Base-by-base conservation (phyloP, 2,329 filamentous ascomycete species). In the Botryotinia narcissicola region DNA sequence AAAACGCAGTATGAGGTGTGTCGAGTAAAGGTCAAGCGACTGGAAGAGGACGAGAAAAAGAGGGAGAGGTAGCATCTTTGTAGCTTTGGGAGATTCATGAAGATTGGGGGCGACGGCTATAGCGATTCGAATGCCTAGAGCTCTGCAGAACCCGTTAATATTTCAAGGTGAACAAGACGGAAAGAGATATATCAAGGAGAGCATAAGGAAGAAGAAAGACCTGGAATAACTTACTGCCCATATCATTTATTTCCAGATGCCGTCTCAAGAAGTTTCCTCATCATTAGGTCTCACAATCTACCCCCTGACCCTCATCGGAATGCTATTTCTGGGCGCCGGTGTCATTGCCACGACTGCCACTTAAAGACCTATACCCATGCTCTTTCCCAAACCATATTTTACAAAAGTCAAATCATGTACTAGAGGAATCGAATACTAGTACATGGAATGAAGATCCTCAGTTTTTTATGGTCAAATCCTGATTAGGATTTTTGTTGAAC, bases 161-260 rank as follows among this genome's bases (percentile, higher is more conserved):
- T 57, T 1, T 3, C 7, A 3, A 0, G 6, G n/a, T 18, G 3
- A 18, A 18, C 7, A 7, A 32, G 3, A 4, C 14, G 1, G 29
- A 29, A 29, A 0, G 1, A 8, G 1, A 7, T 14, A 3, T 6
- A 10, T 4, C 10, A 51, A 5, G 4, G 4, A 25, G 22, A 14
- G 4, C 25, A 51, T 48, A 22, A 48, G 10, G 22, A 3, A 51
- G 12, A 51, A 29, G 5, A 29, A 9, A 54, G 6, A 29, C 14
- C 6, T 29, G 3, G 14, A 6, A 3, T 1, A 18, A 18, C 51
- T 29, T 9, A 57, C 51, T 57, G 3, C 6, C 3, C 4, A 16
- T 18, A 29, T 7, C 1, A 18, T 57, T 0, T 2, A 54, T 29
- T 9, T 4, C 7, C 7, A 57, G 14, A 57, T 29, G 7, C 3